phyloP scores from a whole-genome alignment of 2,329 filamentous ascomycete genomes.

The Colletotrichum sp. region DNA sequence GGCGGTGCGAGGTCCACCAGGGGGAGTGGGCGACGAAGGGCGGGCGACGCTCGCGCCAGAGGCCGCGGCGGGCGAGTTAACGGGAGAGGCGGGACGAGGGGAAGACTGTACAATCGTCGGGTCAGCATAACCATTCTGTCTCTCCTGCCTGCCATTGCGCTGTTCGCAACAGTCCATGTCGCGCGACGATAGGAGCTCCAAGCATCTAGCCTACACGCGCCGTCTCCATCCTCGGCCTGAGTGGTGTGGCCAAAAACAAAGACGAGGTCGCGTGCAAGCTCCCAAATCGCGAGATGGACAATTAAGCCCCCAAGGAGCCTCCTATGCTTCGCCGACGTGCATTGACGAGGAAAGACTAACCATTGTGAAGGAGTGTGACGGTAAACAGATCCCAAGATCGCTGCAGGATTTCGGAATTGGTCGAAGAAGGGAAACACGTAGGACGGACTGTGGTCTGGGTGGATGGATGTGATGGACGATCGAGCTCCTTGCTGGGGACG shows the following conservation, averaged over 20 bases:
- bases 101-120: conserved; percentile 51
- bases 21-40: conserved; percentile 85
- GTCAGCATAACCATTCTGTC: not conserved
- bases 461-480: conserved; percentile 10
- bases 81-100: conserved; percentile 65
- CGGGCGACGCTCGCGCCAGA: conserved; percentile 76
- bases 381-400: conserved; percentile 26
- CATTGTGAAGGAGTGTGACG: conserved; percentile 21
- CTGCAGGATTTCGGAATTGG: conserved; percentile 32
- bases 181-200: not conserved
- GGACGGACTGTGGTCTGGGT: conserved; percentile 25
- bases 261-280: not conserved
- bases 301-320: not conserved
- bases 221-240: not conserved
- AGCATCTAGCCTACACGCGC: not conserved
- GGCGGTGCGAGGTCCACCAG: conserved; percentile 92
- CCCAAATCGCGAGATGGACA: not conserved
- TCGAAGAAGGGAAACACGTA: conserved; percentile 11
- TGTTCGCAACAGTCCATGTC: not conserved
- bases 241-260: not conserved
- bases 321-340: not conserved
- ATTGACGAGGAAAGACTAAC: conserved; percentile 6
- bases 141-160: not conserved
- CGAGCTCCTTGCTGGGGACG: not conserved
- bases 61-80: conserved; percentile 58